phyloP scores from a whole-genome alignment of 1,284 basidiomycete species.

The Puccinia brachypodii region DNA sequence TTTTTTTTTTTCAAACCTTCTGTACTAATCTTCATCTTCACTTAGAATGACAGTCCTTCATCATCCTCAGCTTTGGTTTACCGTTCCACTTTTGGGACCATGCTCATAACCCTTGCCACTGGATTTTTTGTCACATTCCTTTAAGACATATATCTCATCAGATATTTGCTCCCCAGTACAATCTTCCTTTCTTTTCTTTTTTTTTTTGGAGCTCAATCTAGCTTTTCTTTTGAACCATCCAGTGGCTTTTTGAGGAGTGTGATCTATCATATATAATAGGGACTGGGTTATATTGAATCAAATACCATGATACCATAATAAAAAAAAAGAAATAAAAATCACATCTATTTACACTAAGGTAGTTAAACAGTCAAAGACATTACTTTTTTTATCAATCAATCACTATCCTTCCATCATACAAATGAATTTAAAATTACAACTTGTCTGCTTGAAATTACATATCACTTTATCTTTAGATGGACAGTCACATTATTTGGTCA shows the following conservation, averaged over 20 bases:
- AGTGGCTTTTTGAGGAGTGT: too few relatives aligned
- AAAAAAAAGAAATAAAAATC: too few relatives aligned
- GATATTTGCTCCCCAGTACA: neutral
- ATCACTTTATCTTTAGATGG: neutral
- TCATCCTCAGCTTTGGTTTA: neutral
- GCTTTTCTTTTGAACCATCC: neutral
- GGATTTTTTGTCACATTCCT: conserved; percentile 2
- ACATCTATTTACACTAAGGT: too few relatives aligned
- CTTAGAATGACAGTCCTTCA: neutral
- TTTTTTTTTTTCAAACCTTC: neutral
- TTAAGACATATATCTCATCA: neutral
- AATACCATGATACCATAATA: too few relatives aligned
- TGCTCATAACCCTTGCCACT: neutral
- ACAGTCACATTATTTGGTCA: neutral
- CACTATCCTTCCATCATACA: neutral
- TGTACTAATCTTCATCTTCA: neutral
- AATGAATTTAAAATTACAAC: neutral
- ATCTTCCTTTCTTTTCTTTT: neutral
- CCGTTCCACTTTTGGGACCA: neutral
- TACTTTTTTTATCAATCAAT: too few relatives aligned
- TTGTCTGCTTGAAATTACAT: neutral
- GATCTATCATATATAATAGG: too few relatives aligned
- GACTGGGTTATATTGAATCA: too few relatives aligned
- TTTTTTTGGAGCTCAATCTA: neutral
- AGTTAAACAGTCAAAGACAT: too few relatives aligned